Conservation (phyloP, 441 rosid species). For the Geranium incanum region DNA sequence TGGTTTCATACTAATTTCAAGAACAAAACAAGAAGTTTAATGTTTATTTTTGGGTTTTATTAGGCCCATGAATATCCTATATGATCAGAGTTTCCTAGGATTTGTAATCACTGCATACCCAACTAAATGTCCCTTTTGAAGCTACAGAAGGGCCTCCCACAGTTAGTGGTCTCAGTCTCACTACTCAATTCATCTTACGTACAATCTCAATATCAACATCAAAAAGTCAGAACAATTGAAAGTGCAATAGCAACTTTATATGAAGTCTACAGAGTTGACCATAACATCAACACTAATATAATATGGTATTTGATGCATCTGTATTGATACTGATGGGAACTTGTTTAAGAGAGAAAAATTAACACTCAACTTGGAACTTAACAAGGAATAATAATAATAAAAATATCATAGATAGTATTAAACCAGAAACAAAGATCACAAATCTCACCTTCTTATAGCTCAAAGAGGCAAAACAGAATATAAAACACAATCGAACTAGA, state of each 20-base stretch:
- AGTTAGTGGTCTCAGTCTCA: neutral
- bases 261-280: neutral
- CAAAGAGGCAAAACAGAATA: neutral
- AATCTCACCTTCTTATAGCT: conserved; percentile 1
- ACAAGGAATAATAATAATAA: neutral
- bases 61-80: neutral
- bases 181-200: neutral
- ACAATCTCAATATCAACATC: neutral
- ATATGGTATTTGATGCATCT: neutral
- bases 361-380: neutral
- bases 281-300: neutral
- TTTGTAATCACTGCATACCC: neutral
- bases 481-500: neutral
- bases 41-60: neutral
- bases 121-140: neutral
- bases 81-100: neutral
- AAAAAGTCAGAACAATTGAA: neutral
- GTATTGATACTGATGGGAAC: neutral
- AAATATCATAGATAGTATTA: neutral
- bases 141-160: neutral
- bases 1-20: neutral
- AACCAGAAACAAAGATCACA: neutral
- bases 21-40: neutral
- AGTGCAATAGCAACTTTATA: neutral
- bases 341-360: neutral